phyloP scores from a whole-genome alignment of 2,329 filamentous ascomycete genomes.

The Aspergillus floridensis region DNA sequence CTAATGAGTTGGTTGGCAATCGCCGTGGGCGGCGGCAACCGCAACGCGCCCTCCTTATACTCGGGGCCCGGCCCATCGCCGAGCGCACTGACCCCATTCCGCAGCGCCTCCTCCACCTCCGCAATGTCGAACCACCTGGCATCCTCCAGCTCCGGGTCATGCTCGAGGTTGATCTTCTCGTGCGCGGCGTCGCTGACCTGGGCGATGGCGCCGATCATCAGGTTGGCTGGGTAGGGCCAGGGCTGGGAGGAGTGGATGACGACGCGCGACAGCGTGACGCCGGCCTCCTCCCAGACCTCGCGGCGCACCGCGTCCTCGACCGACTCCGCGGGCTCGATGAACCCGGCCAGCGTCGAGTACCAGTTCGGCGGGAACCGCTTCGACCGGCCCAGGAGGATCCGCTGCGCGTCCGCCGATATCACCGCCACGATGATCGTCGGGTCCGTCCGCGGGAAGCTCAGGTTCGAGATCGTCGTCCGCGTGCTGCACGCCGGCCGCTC shows the following conservation, averaged over 20 bases:
- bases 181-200: slow-evolving; percentile 73
- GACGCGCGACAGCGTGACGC: slow-evolving; percentile 72
- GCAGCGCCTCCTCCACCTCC: slow-evolving; percentile 73
- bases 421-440: slow-evolving; percentile 95
- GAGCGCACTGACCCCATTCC: slow-evolving; percentile 63
- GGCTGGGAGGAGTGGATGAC: slow-evolving; percentile 81
- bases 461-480: slow-evolving; percentile 80
- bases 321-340: slow-evolving; percentile 80
- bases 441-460: slow-evolving; percentile 88
- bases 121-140: slow-evolving; percentile 85
- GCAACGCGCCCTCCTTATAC: slow-evolving; percentile 73
- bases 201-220: slow-evolving; percentile 86
- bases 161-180: slow-evolving; percentile 76
- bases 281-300: slow-evolving; percentile 84
- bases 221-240: slow-evolving; percentile 79
- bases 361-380: slow-evolving; percentile 79
- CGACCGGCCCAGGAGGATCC: slow-evolving; percentile 78
- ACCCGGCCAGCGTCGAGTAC: slow-evolving; percentile 87
- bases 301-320: slow-evolving; percentile 80
- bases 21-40: slow-evolving; percentile 79
- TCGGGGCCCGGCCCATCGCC: slow-evolving; percentile 62
- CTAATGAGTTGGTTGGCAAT: slow-evolving; percentile 88
- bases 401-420: slow-evolving; percentile 73
- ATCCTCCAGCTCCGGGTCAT: slow-evolving; percentile 88
- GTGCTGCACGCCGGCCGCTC: slow-evolving; percentile 71